Evolutionary conservation across 768 basidiomycete species (phyloP), one percentile per base, ranked within the genome.

Genomic region (Pleurotus citrinopileatus): DNA sequence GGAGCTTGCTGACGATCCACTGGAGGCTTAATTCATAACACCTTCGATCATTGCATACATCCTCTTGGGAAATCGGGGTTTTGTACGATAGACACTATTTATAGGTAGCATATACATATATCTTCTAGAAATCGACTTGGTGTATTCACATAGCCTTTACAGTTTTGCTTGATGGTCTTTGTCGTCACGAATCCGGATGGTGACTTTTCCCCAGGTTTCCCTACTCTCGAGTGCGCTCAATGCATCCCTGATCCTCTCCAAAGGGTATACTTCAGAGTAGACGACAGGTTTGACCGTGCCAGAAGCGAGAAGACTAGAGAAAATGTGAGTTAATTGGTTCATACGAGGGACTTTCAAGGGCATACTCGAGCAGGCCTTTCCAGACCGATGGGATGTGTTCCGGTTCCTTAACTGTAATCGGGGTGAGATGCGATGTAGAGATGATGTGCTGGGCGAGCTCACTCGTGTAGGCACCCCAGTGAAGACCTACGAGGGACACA

Each of bases 171-270:
- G 3, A 81, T 70, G 50, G 58, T 72, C 52, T 0, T 62, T 63
- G 9, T 86, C 82, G 23, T 83, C 78, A 50, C 74, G 78, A 44
- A 98, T 67, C 46, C 73, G 76, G 6, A 91, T 80, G 22, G 95
- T 74, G 0, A 78, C 89, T 65, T 98, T 98, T 0, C 96, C 96
- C 91, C 94, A 98, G 3, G 94, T 95, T 70, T 91, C 81, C 58
- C 96, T 75, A 42, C 74, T 75, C 63, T 94, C 94, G 17, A 98
- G 70, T 22, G 90, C 93, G 12, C 63, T 65, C 46, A 98, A 70
- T 1, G 88, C 96, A 1, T 86, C 81, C 2, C 78, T 69, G 2
- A 94, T 70, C 7, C 67, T 69, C 22, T 89, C 87, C 1, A 98
- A 70, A 0, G 89, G 67, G 68, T 83, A 97, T 1, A 87, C 63